Evolutionary conservation across 805 yeast genomes (phyloP).

Genomic region (Pichia heedii): DNA sequence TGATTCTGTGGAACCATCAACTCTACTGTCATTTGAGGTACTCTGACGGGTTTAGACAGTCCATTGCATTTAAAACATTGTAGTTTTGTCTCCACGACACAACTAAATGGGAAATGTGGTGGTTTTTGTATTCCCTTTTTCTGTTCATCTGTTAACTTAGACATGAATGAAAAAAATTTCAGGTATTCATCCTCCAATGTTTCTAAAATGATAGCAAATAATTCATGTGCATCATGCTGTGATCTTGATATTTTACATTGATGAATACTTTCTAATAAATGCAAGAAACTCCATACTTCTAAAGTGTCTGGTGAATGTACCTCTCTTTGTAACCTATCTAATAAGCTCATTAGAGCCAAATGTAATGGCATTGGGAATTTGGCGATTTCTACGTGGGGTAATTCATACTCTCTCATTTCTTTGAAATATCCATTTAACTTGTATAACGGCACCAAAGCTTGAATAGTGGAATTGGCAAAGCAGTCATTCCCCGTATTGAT

Average conservation of each 20-base stretch:
- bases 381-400: background rate
- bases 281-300: constrained; percentile 74
- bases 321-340: constrained; percentile 55
- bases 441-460: constrained; percentile 62
- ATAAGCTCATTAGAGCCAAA: constrained; percentile 41
- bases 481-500: constrained; percentile 81
- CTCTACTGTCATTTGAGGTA: constrained; percentile 64
- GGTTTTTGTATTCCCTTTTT: constrained; percentile 17
- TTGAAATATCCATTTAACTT: constrained; percentile 50
- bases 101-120: constrained; percentile 69
- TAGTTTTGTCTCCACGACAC: constrained; percentile 56
- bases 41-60: constrained; percentile 46
- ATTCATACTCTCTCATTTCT: constrained; percentile 11
- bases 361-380: constrained; percentile 45
- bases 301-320: constrained; percentile 42
- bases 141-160: constrained; percentile 38
- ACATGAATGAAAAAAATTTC: constrained; percentile 28
- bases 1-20: constrained; percentile 58
- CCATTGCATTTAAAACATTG: constrained; percentile 60
- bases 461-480: constrained; percentile 84
- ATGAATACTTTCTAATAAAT: constrained; percentile 62
- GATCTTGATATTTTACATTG: constrained; percentile 64
- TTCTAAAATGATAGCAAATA: constrained; percentile 73
- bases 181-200: constrained; percentile 60
- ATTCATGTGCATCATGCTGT: constrained; percentile 95